Evolutionary conservation across 257 asterid species (phyloP), one percentile per base, ranked within the genome.

Genomic region (Ocimum tenuiflorum): DNA sequence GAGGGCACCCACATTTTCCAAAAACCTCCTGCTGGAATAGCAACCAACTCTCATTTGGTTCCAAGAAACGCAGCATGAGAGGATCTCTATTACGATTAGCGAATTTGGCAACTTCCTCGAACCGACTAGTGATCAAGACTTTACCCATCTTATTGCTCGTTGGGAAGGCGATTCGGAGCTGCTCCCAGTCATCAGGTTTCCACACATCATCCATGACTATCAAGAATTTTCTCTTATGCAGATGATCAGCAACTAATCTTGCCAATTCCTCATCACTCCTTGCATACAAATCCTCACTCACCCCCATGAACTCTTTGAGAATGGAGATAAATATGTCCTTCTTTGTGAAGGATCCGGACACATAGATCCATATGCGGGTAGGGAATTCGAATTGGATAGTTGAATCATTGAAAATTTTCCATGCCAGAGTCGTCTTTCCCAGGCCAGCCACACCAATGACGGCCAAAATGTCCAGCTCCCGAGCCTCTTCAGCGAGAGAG

Each of bases 151-250:
- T 60, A 27, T 29, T 56, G 20, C 38, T 12, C 35, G 13, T 33
- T 0, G 78, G 77, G 0, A 79, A 62, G n/a, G 69, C 78, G 2
- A 17, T 22, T 39, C 54, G 48, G 15, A 83, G 72, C 42, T 46
- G 10, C 8, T 73, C 47, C 77, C 71, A 74, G 46, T 69, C 64
- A 2, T 58, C 15, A 0, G 67, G 0, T 1, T 41, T 48, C 79
- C 79, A 74, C 6, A 78, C 61, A 35, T 78, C 79, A n/a, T 78
- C 82, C 56, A 78, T 17, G 17, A 77, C 70, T 35, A 77, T 43
- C 56, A 77, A 63, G 65, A 47, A 69, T 31, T 58, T 73, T 9
- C 69, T 45, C 7, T n/a, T 13, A 7, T 36, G 11, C 3, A 74
- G 59, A 7, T 17, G 6, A 2, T 3, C 1, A 8, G 9, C 8